Base-by-base conservation (phyloP, 2,329 filamentous ascomycete genomes). In the Exophiala sideris region DNA sequence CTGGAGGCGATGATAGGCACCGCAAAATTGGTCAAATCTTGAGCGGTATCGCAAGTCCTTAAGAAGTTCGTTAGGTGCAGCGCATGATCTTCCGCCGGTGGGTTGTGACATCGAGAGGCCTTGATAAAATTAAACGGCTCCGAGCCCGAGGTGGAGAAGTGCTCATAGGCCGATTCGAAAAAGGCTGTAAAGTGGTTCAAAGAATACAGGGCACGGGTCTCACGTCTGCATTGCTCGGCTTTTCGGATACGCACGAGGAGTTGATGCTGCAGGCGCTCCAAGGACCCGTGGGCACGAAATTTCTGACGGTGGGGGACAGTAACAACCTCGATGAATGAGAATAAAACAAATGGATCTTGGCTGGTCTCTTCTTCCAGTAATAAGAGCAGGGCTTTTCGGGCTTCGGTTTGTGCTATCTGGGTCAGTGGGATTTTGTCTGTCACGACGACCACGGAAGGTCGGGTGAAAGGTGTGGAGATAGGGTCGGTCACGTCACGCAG, bases 381-480 rank as follows among this genome's bases (percentile, higher is more conserved):
- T 36, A 33, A 55, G 18, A 66, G 54, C 54, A 66, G 66, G 57
- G 44, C 56, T 41, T 61, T 56, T 57, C 41, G 57, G 52, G 59
- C 50, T 48, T 65, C 50, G 44, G 52, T 45, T 55, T 53, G 61
- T 48, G 12, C 44, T 50, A 44, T 51, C 51, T 51, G 53, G 41
- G 52, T 49, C 45, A 24, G 59, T 60, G 29, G 54, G n/a, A n/a
- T n/a, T n/a, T n/a, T 58, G 14, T 67, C 54, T 33, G 52, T 64
- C 14, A 67, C 53, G 35, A 67, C 64, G 42, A 67, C 45, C 42
- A 66, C 50, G 50, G 55, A 55, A n/a, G n/a, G n/a, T n/a, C n/a
- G n/a, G n/a, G n/a, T n/a, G n/a, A n/a, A n/a, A n/a, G n/a, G n/a
- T n/a, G n/a, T n/a, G n/a, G n/a, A n/a, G n/a, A n/a, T n/a, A n/a